These are phyloP conservation scores for Beauveria asiatica DNA, from an alignment of 2,329 filamentous ascomycete species.

Conservation along the genomic window DNA sequence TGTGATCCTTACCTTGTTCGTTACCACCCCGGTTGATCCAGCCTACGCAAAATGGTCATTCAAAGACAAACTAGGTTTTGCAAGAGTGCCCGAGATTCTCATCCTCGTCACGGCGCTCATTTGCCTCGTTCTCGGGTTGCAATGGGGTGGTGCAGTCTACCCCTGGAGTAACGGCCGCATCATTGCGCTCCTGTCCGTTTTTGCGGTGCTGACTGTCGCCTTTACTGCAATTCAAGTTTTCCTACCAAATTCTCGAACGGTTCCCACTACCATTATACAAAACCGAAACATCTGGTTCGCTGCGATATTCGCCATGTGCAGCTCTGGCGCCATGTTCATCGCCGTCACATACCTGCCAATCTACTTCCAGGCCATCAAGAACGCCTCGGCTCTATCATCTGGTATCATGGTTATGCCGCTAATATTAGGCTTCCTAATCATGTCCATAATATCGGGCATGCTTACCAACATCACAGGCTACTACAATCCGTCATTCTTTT, in stretches of 20 bases:
- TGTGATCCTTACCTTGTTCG: conserved; percentile 37
- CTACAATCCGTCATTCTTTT: conserved; percentile 31
- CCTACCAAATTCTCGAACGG: conserved; percentile 27
- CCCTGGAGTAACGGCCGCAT: conserved; percentile 18
- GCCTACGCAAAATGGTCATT: conserved; percentile 29
- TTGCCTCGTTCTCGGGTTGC: conserved; percentile 36
- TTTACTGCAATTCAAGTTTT: conserved; percentile 27
- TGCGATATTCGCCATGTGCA: conserved; percentile 24
- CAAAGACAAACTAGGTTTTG: conserved; percentile 24
- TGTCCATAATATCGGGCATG: conserved; percentile 15
- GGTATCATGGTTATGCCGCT: conserved; percentile 14
- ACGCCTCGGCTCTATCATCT: conserved; percentile 22
- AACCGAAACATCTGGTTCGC: conserved; percentile 26
- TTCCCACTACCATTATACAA: conserved; percentile 30
- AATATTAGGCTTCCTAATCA: neutral
- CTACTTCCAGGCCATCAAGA: conserved; percentile 32
- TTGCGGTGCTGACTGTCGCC: conserved; percentile 19
- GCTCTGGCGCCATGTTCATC: conserved; percentile 21
- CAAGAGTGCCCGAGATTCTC: conserved; percentile 11
- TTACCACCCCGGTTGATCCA: conserved; percentile 24
- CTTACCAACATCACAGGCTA: conserved; percentile 28
- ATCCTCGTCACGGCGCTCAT: conserved; percentile 24
- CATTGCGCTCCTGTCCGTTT: conserved; percentile 29
- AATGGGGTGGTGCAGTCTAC: conserved; percentile 32
- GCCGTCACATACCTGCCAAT: conserved; percentile 21